Conservation (phyloP, 495 filamentous ascomycete species). For the Penicillium silybi region DNA sequence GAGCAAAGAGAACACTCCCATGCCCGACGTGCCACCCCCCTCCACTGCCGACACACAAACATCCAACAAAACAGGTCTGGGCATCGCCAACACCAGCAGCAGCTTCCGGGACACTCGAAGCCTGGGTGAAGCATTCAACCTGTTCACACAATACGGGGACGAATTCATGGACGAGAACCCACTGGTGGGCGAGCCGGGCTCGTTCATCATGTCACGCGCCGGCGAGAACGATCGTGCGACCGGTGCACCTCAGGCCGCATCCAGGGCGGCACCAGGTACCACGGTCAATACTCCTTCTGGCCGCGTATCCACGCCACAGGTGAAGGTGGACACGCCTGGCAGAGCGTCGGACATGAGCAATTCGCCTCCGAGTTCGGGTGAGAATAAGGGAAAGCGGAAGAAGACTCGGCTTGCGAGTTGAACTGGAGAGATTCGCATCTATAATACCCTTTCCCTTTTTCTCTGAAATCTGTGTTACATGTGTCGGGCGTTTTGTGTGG, state of each 20-base stretch:
- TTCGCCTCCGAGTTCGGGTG: constrained; percentile 27
- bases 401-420: constrained; percentile 32
- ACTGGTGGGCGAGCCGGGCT: constrained; percentile 77
- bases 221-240: constrained; percentile 22
- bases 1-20: constrained; percentile 60
- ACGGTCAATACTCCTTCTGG: constrained; percentile 14
- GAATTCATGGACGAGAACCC: constrained; percentile 94
- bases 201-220: constrained; percentile 67
- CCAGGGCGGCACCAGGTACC: constrained; percentile 11
- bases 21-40: constrained; percentile 42
- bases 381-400: constrained; percentile 33
- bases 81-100: constrained; percentile 17
- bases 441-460: constrained; percentile 29
- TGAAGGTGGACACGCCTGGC: constrained; percentile 38
- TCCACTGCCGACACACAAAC: constrained; percentile 23
- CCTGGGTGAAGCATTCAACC: constrained; percentile 62
- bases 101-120: constrained; percentile 48
- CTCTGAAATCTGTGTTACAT: not conserved
- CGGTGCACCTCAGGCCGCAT: constrained; percentile 8
- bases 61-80: constrained; percentile 33
- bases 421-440: constrained; percentile 5
- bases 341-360: constrained; percentile 29
- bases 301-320: constrained; percentile 34
- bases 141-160: constrained; percentile 60
- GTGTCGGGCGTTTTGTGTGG: not conserved